Base-by-base conservation (phyloP, 2,329 filamentous ascomycete species). In the Clonostachys chloroleuca region DNA sequence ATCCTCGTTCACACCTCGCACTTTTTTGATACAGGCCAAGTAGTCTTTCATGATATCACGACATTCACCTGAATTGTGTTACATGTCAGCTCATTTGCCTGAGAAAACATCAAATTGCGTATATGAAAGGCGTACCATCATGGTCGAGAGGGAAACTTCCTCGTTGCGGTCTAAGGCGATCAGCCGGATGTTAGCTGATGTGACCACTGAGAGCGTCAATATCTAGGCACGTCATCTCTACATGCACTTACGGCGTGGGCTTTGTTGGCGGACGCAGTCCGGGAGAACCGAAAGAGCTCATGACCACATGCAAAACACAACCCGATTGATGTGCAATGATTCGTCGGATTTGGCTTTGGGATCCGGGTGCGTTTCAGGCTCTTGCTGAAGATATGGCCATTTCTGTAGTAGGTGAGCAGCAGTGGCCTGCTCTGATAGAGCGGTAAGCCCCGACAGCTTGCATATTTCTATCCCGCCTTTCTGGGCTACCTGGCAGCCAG, bases 81-180 rank as follows among this genome's bases (percentile, higher is more conserved):
- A 37, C 24, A 42, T 45, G 34, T 42, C 34, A 14, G 34, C 3
- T 42, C 17, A 13, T 10, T 35, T n/a, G 30, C 51, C 39, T 47
- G 48, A 36, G 44, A 16, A 36, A 17, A 17, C 48, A 33, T 16
- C 34, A 20, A 20, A n/a, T 17, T 30, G n/a, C n/a, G 34, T 30
- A 41, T 37, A 14, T 33, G 39, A 33, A 17, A 14, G 41, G 53
- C 68, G 54, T 58, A 73, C 73, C 90, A 66, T 96, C 91, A 59
- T 96, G 92, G 67, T 97, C 92, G 47, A 97, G 82, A n/a, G 92
- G 92, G 62, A 97, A 97, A 59, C 89, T 95, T 47, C 92, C 92
- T 58, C 92, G 84, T 65, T 96, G 88, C 6, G 92, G 92, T 48
- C 89, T 94, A 56, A 10, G 9, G 24, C 9, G 24, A 30, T 30